A percentile compares a stretch with the other conserved stretches of the same genome.
phyloP scores from a whole-genome alignment of 2,329 filamentous ascomycete genomes.

The Diaporthe destruens region DNA sequence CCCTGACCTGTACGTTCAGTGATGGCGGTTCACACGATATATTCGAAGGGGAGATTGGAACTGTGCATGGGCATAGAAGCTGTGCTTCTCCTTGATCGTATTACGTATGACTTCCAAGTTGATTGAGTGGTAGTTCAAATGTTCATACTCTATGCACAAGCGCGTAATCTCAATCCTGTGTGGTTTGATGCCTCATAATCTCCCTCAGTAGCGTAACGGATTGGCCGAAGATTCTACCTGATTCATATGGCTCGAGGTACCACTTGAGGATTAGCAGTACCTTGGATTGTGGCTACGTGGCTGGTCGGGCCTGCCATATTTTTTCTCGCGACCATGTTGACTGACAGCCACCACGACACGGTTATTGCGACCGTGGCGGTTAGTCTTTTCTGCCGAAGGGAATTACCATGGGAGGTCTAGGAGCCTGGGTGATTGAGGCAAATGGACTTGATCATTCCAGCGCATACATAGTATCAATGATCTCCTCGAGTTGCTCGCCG shows the following conservation, averaged over 20 bases:
- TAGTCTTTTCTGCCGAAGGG: background rate
- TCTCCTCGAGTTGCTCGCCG: too few relatives aligned
- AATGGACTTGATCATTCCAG: too few relatives aligned
- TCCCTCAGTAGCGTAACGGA: background rate
- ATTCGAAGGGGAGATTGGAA: too few relatives aligned
- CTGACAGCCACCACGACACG: background rate
- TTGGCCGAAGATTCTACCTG: background rate
- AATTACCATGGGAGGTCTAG: too few relatives aligned
- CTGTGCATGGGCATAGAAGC: background rate
- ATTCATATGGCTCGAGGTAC: background rate
- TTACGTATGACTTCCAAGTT: slow-evolving; percentile 7
- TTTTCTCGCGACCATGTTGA: background rate
- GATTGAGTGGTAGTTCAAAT: background rate
- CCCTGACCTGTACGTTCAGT: background rate
- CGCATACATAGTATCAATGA: too few relatives aligned
- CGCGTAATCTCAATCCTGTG: background rate
- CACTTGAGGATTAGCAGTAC: too few relatives aligned
- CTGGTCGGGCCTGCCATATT: too few relatives aligned
- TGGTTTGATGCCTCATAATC: too few relatives aligned
- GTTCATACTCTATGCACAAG: slow-evolving; percentile 8
- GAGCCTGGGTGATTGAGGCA: too few relatives aligned
- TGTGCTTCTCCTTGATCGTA: background rate
- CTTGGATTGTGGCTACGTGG: background rate
- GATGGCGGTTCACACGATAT: accelerated
- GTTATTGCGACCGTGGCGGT: background rate